Evolutionary conservation across 106 monocot species (phyloP).

Genomic region (Acorus calamus): DNA sequence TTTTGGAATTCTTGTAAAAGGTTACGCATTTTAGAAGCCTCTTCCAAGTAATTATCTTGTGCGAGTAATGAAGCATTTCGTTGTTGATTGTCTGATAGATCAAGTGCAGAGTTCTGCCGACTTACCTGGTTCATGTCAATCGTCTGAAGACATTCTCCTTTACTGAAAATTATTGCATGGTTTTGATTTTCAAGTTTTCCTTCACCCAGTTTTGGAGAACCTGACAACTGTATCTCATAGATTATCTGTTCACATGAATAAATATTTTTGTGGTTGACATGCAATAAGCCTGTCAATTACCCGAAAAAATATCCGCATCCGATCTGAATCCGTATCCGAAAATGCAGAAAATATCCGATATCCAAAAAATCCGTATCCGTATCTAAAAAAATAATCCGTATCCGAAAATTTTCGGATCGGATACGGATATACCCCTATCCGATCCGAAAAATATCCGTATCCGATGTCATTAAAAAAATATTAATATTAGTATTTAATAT

Average conservation of each 20-base stretch:
- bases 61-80: not conserved
- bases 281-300: too few relatives aligned
- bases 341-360: too few relatives aligned
- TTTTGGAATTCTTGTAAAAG: constrained; percentile 96
- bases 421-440: too few relatives aligned
- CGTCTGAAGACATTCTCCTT: constrained; percentile 95
- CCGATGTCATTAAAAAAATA: too few relatives aligned
- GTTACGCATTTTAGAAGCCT: constrained; percentile 95
- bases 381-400: too few relatives aligned
- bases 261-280: too few relatives aligned
- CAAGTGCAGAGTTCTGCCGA: not conserved
- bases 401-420: too few relatives aligned
- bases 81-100: not conserved
- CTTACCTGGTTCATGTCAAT: constrained; percentile 99
- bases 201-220: constrained; percentile 88
- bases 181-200: constrained; percentile 99
- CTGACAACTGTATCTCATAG: constrained; percentile 93
- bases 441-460: too few relatives aligned
- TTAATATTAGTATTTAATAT: too few relatives aligned
- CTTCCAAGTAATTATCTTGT: constrained; percentile 96
- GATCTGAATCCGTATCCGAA: too few relatives aligned
- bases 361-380: too few relatives aligned
- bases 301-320: too few relatives aligned
- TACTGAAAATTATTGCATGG: constrained; percentile 92
- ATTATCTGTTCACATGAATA: constrained; percentile 55